Percentiles rank a stretch among this genome's conserved stretches.
These are phyloP conservation scores for Podaxis sp. DNA, from an alignment of 768 basidiomycete species.

Conservation along the genomic window DNA sequence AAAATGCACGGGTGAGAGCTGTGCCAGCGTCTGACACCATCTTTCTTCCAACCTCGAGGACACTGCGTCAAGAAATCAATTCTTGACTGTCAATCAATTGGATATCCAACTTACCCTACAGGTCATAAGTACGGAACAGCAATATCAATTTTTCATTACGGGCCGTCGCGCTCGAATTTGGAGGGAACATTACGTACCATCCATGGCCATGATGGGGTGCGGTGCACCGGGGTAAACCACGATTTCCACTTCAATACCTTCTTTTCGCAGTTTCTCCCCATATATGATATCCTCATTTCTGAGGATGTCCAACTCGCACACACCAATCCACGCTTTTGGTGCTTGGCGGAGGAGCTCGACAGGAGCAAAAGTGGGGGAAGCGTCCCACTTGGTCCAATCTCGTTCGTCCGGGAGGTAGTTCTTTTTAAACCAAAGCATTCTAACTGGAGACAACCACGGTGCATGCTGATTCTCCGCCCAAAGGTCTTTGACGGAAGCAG, in stretches of 20 bases:
- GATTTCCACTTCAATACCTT: conserved; percentile 50
- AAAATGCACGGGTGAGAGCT: conserved; percentile 5
- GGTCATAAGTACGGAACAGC: not conserved
- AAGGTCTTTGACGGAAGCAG: conserved; percentile 35
- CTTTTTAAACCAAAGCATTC: conserved; percentile 72
- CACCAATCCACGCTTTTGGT: conserved; percentile 58
- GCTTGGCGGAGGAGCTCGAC: conserved; percentile 43
- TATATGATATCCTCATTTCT: conserved; percentile 63
- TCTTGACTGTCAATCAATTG: not conserved
- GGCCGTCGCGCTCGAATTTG: not conserved
- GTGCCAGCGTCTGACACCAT: conserved; percentile 10
- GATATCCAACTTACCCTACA: conserved; percentile 4
- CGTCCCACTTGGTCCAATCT: conserved; percentile 63
- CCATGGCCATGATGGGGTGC: conserved; percentile 74
- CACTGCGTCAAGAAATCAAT: not conserved
- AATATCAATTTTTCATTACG: not conserved
- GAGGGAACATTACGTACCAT: conserved; percentile 38
- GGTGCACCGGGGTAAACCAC: conserved; percentile 61
- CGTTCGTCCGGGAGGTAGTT: conserved; percentile 63
- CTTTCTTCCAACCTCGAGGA: conserved; percentile 9
- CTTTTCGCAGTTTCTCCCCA: conserved; percentile 47
- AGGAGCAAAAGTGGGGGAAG: conserved; percentile 68
- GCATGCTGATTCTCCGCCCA: conserved; percentile 58
- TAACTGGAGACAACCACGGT: conserved; percentile 53
- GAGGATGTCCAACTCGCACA: conserved; percentile 64